Percentiles rank a stretch among this genome's conserved stretches.
These are phyloP conservation scores for Capsicum rhomboideum DNA, from an alignment of 257 asterid genomes.

Conservation along the genomic window DNA sequence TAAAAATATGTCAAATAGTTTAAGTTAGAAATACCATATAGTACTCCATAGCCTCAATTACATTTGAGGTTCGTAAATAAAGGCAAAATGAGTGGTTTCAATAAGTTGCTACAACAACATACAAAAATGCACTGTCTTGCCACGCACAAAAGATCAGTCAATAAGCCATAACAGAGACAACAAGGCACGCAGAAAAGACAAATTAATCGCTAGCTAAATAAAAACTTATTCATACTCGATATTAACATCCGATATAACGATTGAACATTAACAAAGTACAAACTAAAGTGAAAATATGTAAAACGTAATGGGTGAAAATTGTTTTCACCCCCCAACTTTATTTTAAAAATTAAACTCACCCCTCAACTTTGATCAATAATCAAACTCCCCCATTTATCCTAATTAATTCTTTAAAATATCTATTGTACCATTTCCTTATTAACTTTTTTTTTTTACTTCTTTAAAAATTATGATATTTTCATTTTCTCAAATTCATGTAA, in stretches of 20 bases:
- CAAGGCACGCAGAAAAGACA: background rate
- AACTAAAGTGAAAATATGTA: background rate
- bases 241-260: background rate
- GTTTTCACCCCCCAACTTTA: no score
- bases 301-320: no score
- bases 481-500: no score
- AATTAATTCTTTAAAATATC: no score
- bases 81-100: background rate
- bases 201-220: background rate
- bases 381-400: no score
- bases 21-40: background rate
- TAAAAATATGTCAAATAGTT: background rate
- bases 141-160: background rate
- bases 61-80: background rate
- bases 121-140: background rate
- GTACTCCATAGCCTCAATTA: background rate
- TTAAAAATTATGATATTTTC: no score
- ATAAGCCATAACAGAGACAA: background rate
- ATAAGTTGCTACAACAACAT: background rate
- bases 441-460: no score
- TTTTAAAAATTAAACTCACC: no score
- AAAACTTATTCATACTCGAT: background rate
- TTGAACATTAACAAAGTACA: background rate
- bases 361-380: no score
- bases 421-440: no score